A percentile compares a stretch with the other conserved stretches of the same genome.
phyloP scores from a whole-genome alignment of 352 stramenopile species.

The Globisporangium takayamanum region DNA sequence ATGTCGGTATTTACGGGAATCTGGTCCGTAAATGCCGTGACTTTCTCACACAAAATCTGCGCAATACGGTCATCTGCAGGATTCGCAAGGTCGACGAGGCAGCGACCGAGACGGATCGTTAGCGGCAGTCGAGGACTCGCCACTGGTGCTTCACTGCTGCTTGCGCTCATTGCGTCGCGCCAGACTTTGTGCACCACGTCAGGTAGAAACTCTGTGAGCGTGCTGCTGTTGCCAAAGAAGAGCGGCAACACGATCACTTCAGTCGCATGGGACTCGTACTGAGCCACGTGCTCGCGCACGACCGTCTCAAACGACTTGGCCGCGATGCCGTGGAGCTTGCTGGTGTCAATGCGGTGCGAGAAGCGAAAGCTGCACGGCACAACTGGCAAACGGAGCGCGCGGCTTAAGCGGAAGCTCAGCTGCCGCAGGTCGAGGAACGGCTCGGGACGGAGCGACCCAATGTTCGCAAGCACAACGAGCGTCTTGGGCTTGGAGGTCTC shows the following conservation, averaged over 20 bases:
- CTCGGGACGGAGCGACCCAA: slow-evolving; percentile 63
- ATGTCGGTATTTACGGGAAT: slow-evolving; percentile 22
- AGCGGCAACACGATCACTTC: slow-evolving; percentile 63
- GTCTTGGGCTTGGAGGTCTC: not conserved
- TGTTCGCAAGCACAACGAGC: slow-evolving; percentile 63
- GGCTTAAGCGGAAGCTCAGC: slow-evolving; percentile 60
- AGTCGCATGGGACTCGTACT: slow-evolving; percentile 7
- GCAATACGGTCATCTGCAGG: slow-evolving; percentile 50
- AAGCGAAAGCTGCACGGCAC: slow-evolving; percentile 75
- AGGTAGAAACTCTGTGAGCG: slow-evolving; percentile 71
- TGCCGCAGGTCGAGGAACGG: slow-evolving; percentile 70
- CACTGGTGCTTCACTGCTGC: not conserved
- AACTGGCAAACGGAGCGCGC: slow-evolving; percentile 40
- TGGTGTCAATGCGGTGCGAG: slow-evolving; percentile 56
- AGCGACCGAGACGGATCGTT: slow-evolving; percentile 36
- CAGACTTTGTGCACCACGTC: slow-evolving; percentile 46
- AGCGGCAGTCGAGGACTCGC: slow-evolving; percentile 10
- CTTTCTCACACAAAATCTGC: slow-evolving; percentile 50
- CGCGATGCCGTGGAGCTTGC: slow-evolving; percentile 50
- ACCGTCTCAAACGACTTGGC: slow-evolving; percentile 68
- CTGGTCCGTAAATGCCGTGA: slow-evolving; percentile 30
- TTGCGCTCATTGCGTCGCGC: slow-evolving; percentile 2
- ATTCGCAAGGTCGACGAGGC: slow-evolving; percentile 47
- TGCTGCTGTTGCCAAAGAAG: slow-evolving; percentile 75
- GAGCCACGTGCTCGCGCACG: slow-evolving; percentile 34